Evolutionary conservation across 1,284 basidiomycete genomes (phyloP).

Genomic region (Moesziomyces globuligerus): DNA sequence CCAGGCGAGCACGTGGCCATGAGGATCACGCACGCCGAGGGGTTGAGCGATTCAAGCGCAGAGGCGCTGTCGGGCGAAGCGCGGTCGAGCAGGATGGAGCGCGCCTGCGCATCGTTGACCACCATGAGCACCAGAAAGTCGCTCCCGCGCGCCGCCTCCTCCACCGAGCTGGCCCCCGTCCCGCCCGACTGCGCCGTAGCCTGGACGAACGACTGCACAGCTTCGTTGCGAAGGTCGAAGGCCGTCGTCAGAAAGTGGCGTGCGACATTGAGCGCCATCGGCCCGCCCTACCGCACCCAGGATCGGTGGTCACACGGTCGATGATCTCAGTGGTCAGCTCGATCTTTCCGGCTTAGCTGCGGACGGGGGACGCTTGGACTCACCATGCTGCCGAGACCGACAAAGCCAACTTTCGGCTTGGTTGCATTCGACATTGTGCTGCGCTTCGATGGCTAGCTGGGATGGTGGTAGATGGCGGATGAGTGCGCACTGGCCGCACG

Average conservation of each 20-base stretch:
- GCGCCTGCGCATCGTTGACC: constrained; percentile 29
- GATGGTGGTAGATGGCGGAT: constrained; percentile 2
- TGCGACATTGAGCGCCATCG: constrained; percentile 22
- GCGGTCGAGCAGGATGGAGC: constrained; percentile 11
- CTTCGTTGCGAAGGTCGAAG: constrained; percentile 23
- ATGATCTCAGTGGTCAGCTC: neutral
- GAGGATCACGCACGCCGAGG: constrained; percentile 64
- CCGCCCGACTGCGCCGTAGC: neutral
- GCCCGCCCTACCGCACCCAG: constrained; percentile 24
- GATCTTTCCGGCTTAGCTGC: no score
- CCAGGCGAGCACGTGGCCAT: constrained; percentile 68
- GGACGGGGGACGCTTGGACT: no score
- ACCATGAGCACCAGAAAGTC: constrained; percentile 29
- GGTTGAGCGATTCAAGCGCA: constrained; percentile 49
- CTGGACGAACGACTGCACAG: constrained; percentile 5
- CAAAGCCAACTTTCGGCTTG: constrained; percentile 17
- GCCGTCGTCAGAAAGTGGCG: constrained; percentile 13
- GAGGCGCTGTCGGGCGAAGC: neutral
- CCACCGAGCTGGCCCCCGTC: neutral
- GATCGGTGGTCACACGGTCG: no score
- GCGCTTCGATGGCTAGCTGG: neutral
- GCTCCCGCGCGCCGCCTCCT: constrained; percentile 7
- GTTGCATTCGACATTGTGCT: neutral
- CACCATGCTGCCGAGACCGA: constrained; percentile 36
- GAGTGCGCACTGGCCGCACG: no score